Conservation (phyloP, 2,329 filamentous ascomycete genomes). For the Fusarium nygamai region DNA sequence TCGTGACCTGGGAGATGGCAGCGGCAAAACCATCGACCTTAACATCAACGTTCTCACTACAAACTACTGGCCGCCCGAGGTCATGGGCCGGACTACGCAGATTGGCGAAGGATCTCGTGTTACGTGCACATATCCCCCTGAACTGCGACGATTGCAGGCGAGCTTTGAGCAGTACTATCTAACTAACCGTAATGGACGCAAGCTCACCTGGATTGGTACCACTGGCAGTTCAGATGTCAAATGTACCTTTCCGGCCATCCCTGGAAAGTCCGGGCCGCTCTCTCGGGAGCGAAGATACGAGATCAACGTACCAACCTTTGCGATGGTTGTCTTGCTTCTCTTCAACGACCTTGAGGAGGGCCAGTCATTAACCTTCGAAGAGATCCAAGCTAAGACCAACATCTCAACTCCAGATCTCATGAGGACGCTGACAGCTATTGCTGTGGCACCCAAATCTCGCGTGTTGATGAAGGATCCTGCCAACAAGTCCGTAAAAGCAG, state of each 20-base stretch:
- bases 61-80: slow-evolving; percentile 94
- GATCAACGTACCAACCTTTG: slow-evolving; percentile 90
- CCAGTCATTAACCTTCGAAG: slow-evolving; percentile 69
- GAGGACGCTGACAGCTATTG: slow-evolving; percentile 82
- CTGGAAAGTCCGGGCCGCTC: slow-evolving; percentile 71
- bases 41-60: slow-evolving; percentile 87
- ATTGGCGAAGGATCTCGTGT: slow-evolving; percentile 55
- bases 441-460: slow-evolving; percentile 83
- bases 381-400: slow-evolving; percentile 84
- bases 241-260: slow-evolving; percentile 77
- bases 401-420: slow-evolving; percentile 80
- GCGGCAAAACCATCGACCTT: slow-evolving; percentile 72
- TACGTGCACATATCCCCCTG: slow-evolving; percentile 76
- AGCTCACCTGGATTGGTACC: slow-evolving; percentile 81
- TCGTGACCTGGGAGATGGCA: slow-evolving; percentile 58
- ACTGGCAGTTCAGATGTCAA: slow-evolving; percentile 86
- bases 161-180: slow-evolving; percentile 92
- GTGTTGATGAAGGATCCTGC: slow-evolving; percentile 84
- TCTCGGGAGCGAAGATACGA: slow-evolving; percentile 81
- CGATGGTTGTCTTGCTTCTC: slow-evolving; percentile 87
- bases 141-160: slow-evolving; percentile 78
- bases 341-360: slow-evolving; percentile 80
- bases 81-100: slow-evolving; percentile 73
- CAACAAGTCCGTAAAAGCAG: slow-evolving; percentile 78
- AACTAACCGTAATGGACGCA: slow-evolving; percentile 85